These are phyloP conservation scores for Schizophyllum amplum DNA, from an alignment of 1,284 basidiomycete genomes.

Conservation along the genomic window DNA sequence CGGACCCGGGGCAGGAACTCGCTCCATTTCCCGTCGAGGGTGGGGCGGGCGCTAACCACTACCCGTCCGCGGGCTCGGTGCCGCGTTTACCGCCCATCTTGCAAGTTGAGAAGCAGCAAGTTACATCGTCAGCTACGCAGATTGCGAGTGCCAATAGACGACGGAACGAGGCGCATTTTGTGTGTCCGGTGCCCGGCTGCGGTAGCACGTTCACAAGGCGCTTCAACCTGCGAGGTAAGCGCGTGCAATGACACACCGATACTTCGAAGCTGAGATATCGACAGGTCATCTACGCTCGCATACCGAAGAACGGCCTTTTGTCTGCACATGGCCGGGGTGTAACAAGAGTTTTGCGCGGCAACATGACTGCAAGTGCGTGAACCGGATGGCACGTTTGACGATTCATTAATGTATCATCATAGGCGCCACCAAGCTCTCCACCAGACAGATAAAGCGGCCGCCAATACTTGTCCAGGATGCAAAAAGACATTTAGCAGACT, in stretches of 20 bases:
- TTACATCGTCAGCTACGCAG: conserved; percentile 92
- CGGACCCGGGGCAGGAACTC: conserved; percentile 12
- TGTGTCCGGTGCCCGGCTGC: conserved; percentile 92
- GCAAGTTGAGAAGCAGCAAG: conserved; percentile 86
- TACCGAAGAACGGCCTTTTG: conserved; percentile 90
- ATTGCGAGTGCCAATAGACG: conserved; percentile 84
- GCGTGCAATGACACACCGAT: conserved; percentile 7
- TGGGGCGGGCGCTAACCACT: conserved; percentile 42
- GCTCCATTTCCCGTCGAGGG: conserved; percentile 9
- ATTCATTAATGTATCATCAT: conserved; percentile 9
- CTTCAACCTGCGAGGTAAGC: conserved; percentile 73
- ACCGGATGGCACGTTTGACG: conserved; percentile 8
- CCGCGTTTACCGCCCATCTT: conserved; percentile 73
- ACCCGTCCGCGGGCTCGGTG: conserved; percentile 44
- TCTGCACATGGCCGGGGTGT: conserved; percentile 90
- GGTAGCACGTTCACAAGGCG: conserved; percentile 90
- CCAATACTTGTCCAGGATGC: conserved; percentile 87
- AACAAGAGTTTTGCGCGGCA: conserved; percentile 91
- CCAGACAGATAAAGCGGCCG: conserved; percentile 64
- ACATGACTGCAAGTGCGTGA: conserved; percentile 89
- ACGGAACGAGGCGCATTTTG: conserved; percentile 85
- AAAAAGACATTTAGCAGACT: conserved; percentile 91
- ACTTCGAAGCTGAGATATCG: conserved; percentile 16
- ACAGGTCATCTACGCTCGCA: conserved; percentile 92
- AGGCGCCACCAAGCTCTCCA: conserved; percentile 86